Evolutionary conservation across 73 alveolate species (phyloP).

Genomic region (Stentor coeruleus): DNA sequence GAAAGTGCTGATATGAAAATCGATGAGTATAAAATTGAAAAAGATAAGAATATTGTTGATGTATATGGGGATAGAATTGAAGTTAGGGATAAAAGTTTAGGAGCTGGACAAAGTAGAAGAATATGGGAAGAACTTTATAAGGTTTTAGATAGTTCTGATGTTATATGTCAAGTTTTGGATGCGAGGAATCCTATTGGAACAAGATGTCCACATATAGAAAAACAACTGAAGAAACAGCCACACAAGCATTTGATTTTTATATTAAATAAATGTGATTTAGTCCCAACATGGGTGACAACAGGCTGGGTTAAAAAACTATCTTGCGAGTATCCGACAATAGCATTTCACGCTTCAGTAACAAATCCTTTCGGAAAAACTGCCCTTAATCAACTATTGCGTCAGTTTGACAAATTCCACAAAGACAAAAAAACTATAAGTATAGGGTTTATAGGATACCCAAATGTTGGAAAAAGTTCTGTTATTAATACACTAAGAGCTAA

Average conservation of each 20-base stretch:
- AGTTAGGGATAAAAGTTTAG: slow-evolving; percentile 24
- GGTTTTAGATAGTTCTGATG: slow-evolving; percentile 99
- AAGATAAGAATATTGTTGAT: slow-evolving; percentile 58
- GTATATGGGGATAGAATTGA: slow-evolving; percentile 18
- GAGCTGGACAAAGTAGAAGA: slow-evolving; percentile 97
- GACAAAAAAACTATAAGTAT: slow-evolving; percentile 97
- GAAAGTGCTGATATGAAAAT: slow-evolving; percentile 66
- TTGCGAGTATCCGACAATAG: slow-evolving; percentile 95
- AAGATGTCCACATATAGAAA: slow-evolving; percentile 90
- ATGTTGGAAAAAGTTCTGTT: slow-evolving; percentile 99
- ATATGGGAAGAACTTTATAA: slow-evolving; percentile 99
- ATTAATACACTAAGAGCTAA: slow-evolving; percentile 96
- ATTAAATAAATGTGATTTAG: slow-evolving; percentile 96
- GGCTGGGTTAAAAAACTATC: slow-evolving; percentile 82
- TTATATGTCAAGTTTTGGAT: slow-evolving; percentile 94
- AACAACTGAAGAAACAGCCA: slow-evolving; percentile 91
- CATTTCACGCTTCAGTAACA: slow-evolving; percentile 97
- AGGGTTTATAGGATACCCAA: slow-evolving; percentile 99
- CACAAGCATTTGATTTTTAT: slow-evolving; percentile 96
- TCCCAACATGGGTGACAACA: slow-evolving; percentile 99
- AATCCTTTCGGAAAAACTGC: slow-evolving; percentile 99
- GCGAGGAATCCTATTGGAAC: slow-evolving; percentile 99
- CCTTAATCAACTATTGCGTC: slow-evolving; percentile 88
- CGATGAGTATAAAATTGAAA: slow-evolving; percentile 63
- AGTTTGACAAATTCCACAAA: slow-evolving; percentile 87